These are phyloP conservation scores for Royoungia palumana DNA, from an alignment of 768 basidiomycete species.

Conservation along the genomic window DNA sequence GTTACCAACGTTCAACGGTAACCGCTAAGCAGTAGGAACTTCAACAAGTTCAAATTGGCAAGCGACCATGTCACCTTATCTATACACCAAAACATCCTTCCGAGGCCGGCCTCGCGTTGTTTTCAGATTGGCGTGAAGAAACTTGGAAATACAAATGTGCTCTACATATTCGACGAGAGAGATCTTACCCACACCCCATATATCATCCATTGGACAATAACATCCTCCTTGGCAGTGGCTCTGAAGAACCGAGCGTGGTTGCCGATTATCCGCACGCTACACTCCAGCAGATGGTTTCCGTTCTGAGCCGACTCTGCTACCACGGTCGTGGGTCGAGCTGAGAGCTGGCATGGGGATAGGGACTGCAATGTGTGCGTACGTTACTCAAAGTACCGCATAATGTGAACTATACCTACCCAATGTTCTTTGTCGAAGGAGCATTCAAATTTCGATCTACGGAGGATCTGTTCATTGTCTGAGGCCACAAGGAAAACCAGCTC, in stretches of 20 bases:
- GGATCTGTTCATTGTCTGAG: constrained; percentile 28
- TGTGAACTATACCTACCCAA: constrained; percentile 30
- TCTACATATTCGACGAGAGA: constrained; percentile 9
- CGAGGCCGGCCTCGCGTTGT: no score
- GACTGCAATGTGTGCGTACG: constrained; percentile 2
- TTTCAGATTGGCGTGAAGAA: background rate
- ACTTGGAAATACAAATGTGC: background rate
- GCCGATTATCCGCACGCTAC: constrained; percentile 20
- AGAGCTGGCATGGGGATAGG: constrained; percentile 12
- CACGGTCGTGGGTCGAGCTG: constrained; percentile 5
- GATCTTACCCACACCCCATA: constrained; percentile 41
- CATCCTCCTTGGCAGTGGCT: constrained; percentile 23
- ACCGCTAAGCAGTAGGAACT: no score
- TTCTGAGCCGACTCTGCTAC: background rate
- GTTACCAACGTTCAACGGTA: constrained; percentile 1
- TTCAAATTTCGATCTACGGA: constrained; percentile 28
- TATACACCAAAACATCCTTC: no score
- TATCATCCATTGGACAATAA: constrained; percentile 35
- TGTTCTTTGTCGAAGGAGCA: constrained; percentile 27
- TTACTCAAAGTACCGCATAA: background rate
- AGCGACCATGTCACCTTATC: background rate
- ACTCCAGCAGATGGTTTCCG: constrained; percentile 21
- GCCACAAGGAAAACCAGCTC: constrained; percentile 39
- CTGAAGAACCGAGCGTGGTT: constrained; percentile 29
- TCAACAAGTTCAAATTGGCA: background rate